phyloP scores from a whole-genome alignment of 352 stramenopile species.

The Globisporangium mamillatum region DNA sequence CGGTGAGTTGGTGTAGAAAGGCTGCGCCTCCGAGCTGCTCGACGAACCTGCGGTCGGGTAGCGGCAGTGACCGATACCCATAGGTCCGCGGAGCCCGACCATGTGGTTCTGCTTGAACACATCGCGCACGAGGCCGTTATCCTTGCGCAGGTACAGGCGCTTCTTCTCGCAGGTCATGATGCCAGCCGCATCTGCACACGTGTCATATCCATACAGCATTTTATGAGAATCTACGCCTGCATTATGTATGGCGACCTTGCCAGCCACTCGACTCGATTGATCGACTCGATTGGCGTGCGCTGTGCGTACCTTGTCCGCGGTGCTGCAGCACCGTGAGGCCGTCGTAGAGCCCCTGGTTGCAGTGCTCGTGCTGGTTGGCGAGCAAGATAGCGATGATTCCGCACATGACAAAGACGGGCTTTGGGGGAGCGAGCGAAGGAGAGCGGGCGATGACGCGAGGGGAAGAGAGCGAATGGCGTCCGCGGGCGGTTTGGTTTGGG shows the following conservation, averaged over 20 bases:
- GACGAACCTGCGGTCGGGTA: conserved; percentile 97
- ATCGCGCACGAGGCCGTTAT: conserved; percentile 98
- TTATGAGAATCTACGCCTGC: background rate
- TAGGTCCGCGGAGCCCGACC: conserved; percentile 92
- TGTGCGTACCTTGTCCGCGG: conserved; percentile 89
- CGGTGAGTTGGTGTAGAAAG: conserved; percentile 99
- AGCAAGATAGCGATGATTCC: conserved; percentile 97
- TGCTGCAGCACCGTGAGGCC: conserved; percentile 98
- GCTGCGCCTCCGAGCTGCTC: conserved; percentile 91
- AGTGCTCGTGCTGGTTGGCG: conserved; percentile 93
- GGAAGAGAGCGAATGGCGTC: conserved; percentile 6
- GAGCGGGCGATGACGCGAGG: background rate
- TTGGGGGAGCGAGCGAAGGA: background rate
- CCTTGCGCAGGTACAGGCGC: conserved; percentile 96
- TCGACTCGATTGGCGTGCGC: background rate
- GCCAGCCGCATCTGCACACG: conserved; percentile 78
- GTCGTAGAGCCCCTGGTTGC: conserved; percentile 95
- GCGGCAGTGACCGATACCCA: conserved; percentile 97
- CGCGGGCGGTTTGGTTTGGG: background rate
- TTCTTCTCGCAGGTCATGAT: conserved; percentile 95
- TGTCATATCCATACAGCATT: background rate
- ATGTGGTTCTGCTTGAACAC: conserved; percentile 99
- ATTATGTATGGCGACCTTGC: background rate
- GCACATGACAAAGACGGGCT: conserved; percentile 86
- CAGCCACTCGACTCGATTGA: background rate